Evolutionary conservation across 2,329 filamentous ascomycete genomes (phyloP), one percentile per base, ranked within the genome.

Genomic region (Mariannaea sp.): DNA sequence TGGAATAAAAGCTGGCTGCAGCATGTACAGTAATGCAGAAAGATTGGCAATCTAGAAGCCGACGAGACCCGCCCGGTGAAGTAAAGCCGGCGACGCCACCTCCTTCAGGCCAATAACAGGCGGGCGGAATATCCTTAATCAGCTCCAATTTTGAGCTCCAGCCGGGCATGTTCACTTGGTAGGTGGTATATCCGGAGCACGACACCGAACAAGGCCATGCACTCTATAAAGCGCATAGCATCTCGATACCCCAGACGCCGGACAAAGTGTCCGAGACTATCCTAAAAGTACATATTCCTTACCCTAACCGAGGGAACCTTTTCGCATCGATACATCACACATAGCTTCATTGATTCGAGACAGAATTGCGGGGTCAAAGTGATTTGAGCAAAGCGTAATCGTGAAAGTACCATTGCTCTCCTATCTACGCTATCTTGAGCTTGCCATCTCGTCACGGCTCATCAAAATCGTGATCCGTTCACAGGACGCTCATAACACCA

Each of bases 11-110:
- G 59, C 50, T 60, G 44, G 55, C 48, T 52, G 60, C 58, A 57
- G 61, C 59, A n/a, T 57, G n/a, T n/a, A n/a, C n/a, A n/a, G n/a
- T n/a, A 58, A 60, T 57, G 54, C 51, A 58, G 55, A 69, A 61
- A 58, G 48, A 53, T 64, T 63, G 65, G 67, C 54, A 57, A 46
- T 49, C 60, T 35, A 20, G 52, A 65, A 56, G 47, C 64, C 64
- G 64, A 65, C 58, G 56, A 41, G 62, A 58, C 65, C 65, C 65
- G 60, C 62, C 41, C 39, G 10, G 49, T 27, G 39, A 24, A 42
- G 36, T 47, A 54, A 36, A 53, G 49, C 53, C 60, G 64, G 54
- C 55, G 41, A 49, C 40, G 27, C 42, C 30, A 53, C 55, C 53
- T n/a, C 3, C n/a, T 10, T 22, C 10, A 4, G 22, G 3, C 63